Evolutionary conservation across 345 rosid species (phyloP).

Genomic region (Iberis pinnata): DNA sequence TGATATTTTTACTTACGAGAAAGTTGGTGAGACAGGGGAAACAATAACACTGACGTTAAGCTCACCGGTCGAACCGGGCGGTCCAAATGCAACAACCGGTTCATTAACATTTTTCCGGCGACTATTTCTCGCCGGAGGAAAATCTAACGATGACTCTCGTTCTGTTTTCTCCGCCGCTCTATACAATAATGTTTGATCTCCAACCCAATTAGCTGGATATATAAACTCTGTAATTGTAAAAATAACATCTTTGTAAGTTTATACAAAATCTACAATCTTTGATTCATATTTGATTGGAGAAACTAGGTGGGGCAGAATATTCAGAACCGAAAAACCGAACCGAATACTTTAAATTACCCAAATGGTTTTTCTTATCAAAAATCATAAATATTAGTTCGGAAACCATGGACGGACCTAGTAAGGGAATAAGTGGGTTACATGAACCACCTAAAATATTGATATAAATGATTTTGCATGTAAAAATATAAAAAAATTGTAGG

Average conservation of each 20-base stretch:
- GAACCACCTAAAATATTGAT: too few relatives aligned
- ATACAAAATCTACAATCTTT: too few relatives aligned
- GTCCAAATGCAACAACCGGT: constrained; percentile 80
- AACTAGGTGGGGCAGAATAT: too few relatives aligned
- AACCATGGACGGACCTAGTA: too few relatives aligned
- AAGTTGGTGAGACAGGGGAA: constrained; percentile 59
- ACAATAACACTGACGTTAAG: constrained; percentile 85
- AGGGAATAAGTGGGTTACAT: too few relatives aligned
- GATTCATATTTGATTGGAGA: neutral
- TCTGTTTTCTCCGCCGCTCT: constrained; percentile 64
- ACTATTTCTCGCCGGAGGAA: constrained; percentile 46
- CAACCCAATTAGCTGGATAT: constrained; percentile 72
- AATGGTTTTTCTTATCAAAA: too few relatives aligned
- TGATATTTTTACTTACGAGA: constrained; percentile 53
- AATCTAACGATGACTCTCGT: constrained; percentile 60
- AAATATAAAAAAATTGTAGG: too few relatives aligned
- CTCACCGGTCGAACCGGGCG: constrained; percentile 82
- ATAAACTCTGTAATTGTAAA: constrained; percentile 50
- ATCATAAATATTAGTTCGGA: too few relatives aligned
- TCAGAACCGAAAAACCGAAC: too few relatives aligned
- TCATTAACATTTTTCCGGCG: constrained; percentile 48
- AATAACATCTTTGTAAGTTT: too few relatives aligned
- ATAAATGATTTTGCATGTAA: too few relatives aligned
- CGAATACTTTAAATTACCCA: too few relatives aligned
- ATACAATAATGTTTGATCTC: constrained; percentile 69